These are phyloP conservation scores for Globisporangium ultimum DNA, from an alignment of 352 stramenopile species.

Conservation along the genomic window DNA sequence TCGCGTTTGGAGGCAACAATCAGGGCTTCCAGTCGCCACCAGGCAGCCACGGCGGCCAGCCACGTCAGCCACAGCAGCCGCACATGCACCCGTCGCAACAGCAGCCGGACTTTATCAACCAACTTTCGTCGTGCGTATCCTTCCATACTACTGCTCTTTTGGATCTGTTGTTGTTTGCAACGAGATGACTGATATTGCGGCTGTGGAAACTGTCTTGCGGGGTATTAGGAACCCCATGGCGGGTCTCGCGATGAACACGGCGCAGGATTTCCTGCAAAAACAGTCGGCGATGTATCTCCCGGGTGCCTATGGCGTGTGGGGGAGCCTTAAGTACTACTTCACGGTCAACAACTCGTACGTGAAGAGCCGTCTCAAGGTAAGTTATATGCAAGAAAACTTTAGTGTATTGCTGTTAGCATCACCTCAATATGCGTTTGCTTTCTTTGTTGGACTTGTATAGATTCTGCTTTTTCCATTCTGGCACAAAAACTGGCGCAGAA, in stretches of 20 bases:
- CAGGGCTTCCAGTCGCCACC: constrained; percentile 19
- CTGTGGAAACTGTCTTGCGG: too few species aligned
- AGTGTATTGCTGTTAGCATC: not conserved
- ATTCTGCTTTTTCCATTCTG: constrained; percentile 85
- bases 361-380: constrained; percentile 80
- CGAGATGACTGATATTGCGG: not conserved
- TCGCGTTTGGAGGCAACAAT: constrained; percentile 6
- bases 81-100: constrained; percentile 22
- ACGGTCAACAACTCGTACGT: constrained; percentile 90
- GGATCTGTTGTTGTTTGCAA: not conserved
- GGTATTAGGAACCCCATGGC: constrained; percentile 77
- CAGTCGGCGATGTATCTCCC: constrained; percentile 81
- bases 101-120: constrained; percentile 72
- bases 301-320: constrained; percentile 72
- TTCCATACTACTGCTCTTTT: too few species aligned
- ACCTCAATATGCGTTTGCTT: not conserved
- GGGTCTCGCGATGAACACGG: constrained; percentile 80
- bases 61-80: constrained; percentile 15
- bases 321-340: constrained; percentile 88
- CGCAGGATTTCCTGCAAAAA: constrained; percentile 78
- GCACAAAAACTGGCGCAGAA: constrained; percentile 85
- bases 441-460: constrained; percentile 17
- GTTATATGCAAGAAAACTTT: not conserved
- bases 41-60: constrained; percentile 14
- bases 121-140: constrained; percentile 50